Evolutionary conservation across 2,329 filamentous ascomycete species (phyloP), one percentile per base, ranked within the genome.

Genomic region (Penicillium polonicum): DNA sequence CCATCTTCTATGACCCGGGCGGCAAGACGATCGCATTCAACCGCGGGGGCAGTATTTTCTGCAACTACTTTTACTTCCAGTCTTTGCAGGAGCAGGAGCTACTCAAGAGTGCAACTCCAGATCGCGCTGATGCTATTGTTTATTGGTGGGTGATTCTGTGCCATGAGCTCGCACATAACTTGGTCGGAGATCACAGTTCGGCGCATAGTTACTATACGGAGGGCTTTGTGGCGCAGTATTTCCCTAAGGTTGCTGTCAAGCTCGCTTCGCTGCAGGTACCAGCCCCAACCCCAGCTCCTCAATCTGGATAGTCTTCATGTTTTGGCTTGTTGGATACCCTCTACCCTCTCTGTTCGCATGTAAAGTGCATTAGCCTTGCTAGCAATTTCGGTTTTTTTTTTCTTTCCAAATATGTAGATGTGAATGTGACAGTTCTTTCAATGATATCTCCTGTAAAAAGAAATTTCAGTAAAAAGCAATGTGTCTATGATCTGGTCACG

Each of bases 111-210:
- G 64, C 63, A 48, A 76, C 57, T 48, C 72, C 70, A 48, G 83
- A 79, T 17, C 85, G 80, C 70, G 80, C 85, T 4, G 89, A 94
- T 60, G 90, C 90, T 3, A 79, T 86, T 57, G 84, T 88, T 1
- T 96, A 92, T 80, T 97, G 93, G 93, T 97, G 89, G 85, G 89
- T 96, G 62, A 92, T 94, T n/a, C 74, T 97, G 60, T 95, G 92
- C 61, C 94, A 99, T 72, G 95, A 99, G 77, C 78, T 99, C 73
- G 92, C 94, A 57, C 94, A 99, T 76, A 99, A 99, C 72, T 78
- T 99, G 54, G 91, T 96, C 9, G 77, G 78, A 38, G 83, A 86
- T 61, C 93, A 97, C 74, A 88, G 88, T 68, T 81, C 89, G 17
- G 84, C 89, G 53, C 91, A 96, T 74, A 90, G 87, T 68, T 96